Evolutionary conservation across 306 rosid species (phyloP).

Genomic region (Dryas octopetala): DNA sequence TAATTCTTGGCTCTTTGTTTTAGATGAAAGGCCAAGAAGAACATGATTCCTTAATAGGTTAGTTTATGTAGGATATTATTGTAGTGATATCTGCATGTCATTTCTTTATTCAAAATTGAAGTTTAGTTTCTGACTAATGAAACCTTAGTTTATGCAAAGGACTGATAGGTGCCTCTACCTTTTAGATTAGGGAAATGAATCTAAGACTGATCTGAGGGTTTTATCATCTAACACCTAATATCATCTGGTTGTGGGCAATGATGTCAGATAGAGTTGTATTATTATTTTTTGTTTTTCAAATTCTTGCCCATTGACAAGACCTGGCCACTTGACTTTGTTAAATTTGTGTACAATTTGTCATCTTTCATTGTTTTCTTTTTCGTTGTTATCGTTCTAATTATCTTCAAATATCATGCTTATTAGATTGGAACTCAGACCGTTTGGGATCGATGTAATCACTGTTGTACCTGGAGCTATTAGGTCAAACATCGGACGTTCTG

Average conservation of each 20-base stretch:
- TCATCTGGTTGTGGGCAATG: not conserved
- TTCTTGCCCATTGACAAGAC: not conserved
- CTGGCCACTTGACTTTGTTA: not conserved
- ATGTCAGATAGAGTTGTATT: not conserved
- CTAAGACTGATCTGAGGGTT: not conserved
- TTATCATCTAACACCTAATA: not conserved
- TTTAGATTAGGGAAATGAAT: not conserved
- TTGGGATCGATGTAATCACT: slow-evolving; percentile 77
- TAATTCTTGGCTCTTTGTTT: not conserved
- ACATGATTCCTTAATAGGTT: not conserved
- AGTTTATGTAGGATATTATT: not conserved
- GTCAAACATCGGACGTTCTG: slow-evolving; percentile 72
- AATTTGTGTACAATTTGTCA: not conserved
- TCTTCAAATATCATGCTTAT: not conserved
- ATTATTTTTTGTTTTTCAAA: not conserved
- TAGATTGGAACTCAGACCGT: slow-evolving; percentile 68
- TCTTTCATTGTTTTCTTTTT: not conserved
- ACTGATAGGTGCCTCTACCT: not conserved
- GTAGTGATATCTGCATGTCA: not conserved
- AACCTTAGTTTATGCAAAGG: not conserved
- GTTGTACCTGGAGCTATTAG: slow-evolving; percentile 80
- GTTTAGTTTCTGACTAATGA: not conserved
- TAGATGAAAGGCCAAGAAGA: not conserved
- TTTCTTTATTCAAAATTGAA: not conserved
- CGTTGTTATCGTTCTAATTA: not conserved